Base-by-base conservation (phyloP, 768 basidiomycete genomes). In the Amanita subjunquillea region DNA sequence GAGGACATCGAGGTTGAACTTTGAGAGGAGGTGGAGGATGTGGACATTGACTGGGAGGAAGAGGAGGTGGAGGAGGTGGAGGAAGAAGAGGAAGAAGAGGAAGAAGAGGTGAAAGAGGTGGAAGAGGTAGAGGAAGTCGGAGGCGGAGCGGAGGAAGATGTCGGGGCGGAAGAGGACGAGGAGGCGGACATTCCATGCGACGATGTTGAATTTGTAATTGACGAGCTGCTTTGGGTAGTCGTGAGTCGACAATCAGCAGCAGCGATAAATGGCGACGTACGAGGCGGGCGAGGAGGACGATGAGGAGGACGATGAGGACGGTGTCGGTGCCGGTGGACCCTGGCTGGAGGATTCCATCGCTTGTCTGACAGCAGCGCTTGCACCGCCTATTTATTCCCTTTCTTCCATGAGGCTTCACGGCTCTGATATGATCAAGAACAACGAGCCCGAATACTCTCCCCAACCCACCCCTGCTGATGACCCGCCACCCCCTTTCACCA, bases 121-220 rank as follows among this genome's bases (percentile, higher is more conserved):
- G 42, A 13, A 2, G 56, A 50, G 12, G 54, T 49, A 37, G 37
- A 22, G 10, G 60, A 54, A n/a, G 30, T 22, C 59, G 62, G 53
- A 36, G 55, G 40, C 6, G 57, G 32, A 4, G 12, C 44, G 13
- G 57, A 23, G 29, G 59, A 56, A 43, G 56, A 50, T n/a, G 39
- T 38, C n/a, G 55, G n/a, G 22, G 57, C 46, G 29, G 50, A 30
- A 9, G 54, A 10, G 39, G 36, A n/a, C 3, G 56, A 41, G 13
- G 58, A 52, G 27, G 44, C 27, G 15, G 44, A 46, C 44, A 46
- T 46, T 30, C 29, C 50, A 20, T 48, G 41, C 25, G 57, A 55
- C 12, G 61, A 54, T n/a, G 63, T 55, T 17, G 47, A 51, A 15
- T 40, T n/a, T 27, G 63, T 40, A 42, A 56, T 44, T 12, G 59